phyloP scores from a whole-genome alignment of 768 basidiomycete genomes.

The Suillus fuscotomentosus region DNA sequence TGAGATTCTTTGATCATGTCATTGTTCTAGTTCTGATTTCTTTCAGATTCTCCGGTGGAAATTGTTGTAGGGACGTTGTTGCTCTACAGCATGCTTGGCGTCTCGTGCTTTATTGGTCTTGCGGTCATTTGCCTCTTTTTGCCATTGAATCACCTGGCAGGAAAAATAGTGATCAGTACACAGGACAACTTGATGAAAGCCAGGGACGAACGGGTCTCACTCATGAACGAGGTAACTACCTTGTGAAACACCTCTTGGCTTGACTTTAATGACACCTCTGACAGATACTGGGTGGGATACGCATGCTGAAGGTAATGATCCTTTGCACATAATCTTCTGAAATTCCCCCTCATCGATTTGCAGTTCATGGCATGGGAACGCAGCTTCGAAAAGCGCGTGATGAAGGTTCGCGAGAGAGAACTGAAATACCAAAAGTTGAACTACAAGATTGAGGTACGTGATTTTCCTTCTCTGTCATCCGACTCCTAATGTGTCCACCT shows the following conservation, averaged over 20 bases:
- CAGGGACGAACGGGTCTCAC: constrained; percentile 82
- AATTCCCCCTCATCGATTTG: background rate
- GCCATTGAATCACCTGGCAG: constrained; percentile 83
- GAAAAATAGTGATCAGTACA: constrained; percentile 72
- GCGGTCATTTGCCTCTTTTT: constrained; percentile 68
- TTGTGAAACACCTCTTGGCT: background rate
- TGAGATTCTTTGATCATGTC: constrained; percentile 25
- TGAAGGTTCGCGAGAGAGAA: constrained; percentile 76
- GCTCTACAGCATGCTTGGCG: constrained; percentile 75
- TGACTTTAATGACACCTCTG: background rate
- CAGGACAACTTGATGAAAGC: constrained; percentile 91
- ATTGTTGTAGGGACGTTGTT: constrained; percentile 72
- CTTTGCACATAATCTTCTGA: background rate
- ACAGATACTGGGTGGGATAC: constrained; percentile 78
- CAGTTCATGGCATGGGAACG: constrained; percentile 97
- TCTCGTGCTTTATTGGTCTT: constrained; percentile 77
- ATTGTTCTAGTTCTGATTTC: background rate
- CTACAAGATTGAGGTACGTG: constrained; percentile 75
- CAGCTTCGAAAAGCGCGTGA: constrained; percentile 75
- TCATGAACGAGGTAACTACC: constrained; percentile 78
- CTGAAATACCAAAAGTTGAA: constrained; percentile 82
- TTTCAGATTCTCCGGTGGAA: constrained; percentile 73
- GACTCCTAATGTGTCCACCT: constrained; percentile 3
- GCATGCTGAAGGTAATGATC: constrained; percentile 72
- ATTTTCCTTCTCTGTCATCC: background rate